Conservation (phyloP, 495 filamentous ascomycete species). For the Annulohypoxylon nitens region DNA sequence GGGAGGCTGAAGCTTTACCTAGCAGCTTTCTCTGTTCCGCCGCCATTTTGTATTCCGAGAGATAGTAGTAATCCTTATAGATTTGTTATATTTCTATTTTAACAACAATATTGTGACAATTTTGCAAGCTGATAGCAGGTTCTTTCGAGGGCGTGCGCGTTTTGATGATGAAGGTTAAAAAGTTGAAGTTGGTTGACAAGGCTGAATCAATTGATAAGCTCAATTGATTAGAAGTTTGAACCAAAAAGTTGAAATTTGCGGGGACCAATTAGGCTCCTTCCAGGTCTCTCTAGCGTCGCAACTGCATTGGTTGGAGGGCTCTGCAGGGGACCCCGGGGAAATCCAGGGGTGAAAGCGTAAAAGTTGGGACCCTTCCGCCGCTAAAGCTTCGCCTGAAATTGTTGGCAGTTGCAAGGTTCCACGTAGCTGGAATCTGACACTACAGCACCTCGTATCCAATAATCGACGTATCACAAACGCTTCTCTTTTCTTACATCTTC, state of each 20-base stretch:
- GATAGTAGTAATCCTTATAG: not conserved
- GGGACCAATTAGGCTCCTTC: constrained; percentile 46
- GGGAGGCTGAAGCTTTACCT: constrained; percentile 59
- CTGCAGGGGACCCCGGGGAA: constrained; percentile 23
- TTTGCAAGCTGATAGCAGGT: not conserved
- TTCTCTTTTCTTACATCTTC: constrained; percentile 14
- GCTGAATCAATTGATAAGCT: constrained; percentile 40
- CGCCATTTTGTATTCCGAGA: constrained; percentile 71
- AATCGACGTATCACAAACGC: constrained; percentile 22
- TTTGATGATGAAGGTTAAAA: not conserved
- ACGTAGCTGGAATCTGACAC: constrained; percentile 23
- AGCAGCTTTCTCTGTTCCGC: constrained; percentile 96
- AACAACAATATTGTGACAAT: not conserved
- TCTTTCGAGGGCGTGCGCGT: not conserved
- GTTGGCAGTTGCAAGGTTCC: constrained; percentile 26
- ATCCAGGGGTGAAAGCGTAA: not conserved
- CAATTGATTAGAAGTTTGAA: constrained; percentile 1
- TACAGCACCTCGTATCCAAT: constrained; percentile 14
- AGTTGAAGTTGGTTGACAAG: constrained; percentile 38
- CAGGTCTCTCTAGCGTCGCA: constrained; percentile 23
- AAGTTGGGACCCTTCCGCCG: constrained; percentile 31
- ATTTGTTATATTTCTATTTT: not conserved
- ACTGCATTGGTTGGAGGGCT: constrained; percentile 23
- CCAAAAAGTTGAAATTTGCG: constrained; percentile 40
- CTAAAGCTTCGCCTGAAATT: constrained; percentile 38